Evolutionary conservation across 1,284 basidiomycete genomes (phyloP), one percentile per base, ranked within the genome.

Genomic region (Schizophyllum commune): DNA sequence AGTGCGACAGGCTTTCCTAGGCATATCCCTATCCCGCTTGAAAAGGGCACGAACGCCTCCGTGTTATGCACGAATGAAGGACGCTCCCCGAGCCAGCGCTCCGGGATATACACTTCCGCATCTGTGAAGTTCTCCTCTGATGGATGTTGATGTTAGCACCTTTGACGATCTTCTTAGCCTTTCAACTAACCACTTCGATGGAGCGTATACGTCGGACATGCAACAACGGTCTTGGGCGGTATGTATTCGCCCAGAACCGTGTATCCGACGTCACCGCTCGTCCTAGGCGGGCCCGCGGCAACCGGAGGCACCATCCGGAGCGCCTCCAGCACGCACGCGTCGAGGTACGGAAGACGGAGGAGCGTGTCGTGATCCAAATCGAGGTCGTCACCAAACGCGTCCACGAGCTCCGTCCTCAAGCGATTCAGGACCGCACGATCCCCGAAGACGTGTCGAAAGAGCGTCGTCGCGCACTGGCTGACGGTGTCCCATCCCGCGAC

Each of bases 31-130:
- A 74, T 72, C 0, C 77, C 77, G 57, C 65, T 62, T 13, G 74
- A 76, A 66, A 77, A 79, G 0, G 77, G 75, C 32, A 79, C 72
- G 60, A 75, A 79, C 1, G 76, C 76, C 5, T 63, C 65, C 15
- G 63, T 59, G 27, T 73, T 67, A 53, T 70, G 67, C 4, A 66
- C 61, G 32, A 68, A 62, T 19, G 65, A 59, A 19, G 60, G 53
- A 32, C 62, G 39, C 60, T 53, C 39, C 20, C 58, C 47, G 11
- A 76, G 61, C 76, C 76, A 78, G 20, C 77, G 70, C 56, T 77
- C 77, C 1, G 77, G 77, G 21, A 69, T 64, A 63, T 75, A 78
- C 6, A 62, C 61, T 27, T 75, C 68, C 1, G 76, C 72, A 32
- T 66, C 56, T 0, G 75, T 74, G 27, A 51, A 68, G 75, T 47